A percentile compares a stretch with the other conserved stretches of the same genome.
These are phyloP conservation scores for Suillus americanus DNA, from an alignment of 768 basidiomycete species.

Conservation along the genomic window DNA sequence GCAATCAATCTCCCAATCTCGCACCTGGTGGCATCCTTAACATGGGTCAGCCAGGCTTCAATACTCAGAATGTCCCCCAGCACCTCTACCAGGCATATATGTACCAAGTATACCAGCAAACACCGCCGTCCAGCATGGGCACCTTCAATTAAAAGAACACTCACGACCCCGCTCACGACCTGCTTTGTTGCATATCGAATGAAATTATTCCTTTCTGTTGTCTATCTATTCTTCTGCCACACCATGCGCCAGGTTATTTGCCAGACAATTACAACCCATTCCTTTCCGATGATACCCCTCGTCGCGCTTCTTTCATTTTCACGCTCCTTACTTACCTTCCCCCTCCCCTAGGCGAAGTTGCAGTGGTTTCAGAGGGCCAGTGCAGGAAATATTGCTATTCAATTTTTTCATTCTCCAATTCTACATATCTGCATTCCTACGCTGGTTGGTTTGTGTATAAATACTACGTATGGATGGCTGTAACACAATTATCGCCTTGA, in stretches of 20 bases:
- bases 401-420: conserved; percentile 15
- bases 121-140: conserved; percentile 71
- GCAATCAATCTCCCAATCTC: conserved; percentile 60
- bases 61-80: conserved; percentile 58
- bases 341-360: conserved; percentile 19
- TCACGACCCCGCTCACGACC: conserved; percentile 44
- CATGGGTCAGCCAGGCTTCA: conserved; percentile 68
- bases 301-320: conserved; percentile 12
- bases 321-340: conserved; percentile 19
- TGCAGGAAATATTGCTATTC: conserved; percentile 34
- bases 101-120: conserved; percentile 83
- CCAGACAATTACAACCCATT: conserved; percentile 22
- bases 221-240: conserved; percentile 32
- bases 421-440: conserved; percentile 28
- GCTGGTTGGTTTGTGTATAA: conserved; percentile 38
- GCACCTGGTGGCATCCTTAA: conserved; percentile 53
- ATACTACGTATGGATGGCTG: conserved; percentile 40
- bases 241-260: conserved; percentile 24
- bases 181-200: conserved; percentile 31
- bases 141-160: conserved; percentile 57
- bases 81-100: conserved; percentile 81
- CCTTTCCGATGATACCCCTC: conserved; percentile 36
- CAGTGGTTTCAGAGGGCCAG: conserved; percentile 20
- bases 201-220: conserved; percentile 32
- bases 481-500: conserved; percentile 33